A percentile compares a stretch with the other conserved stretches of the same genome.
Conservation (phyloP, 225 moss, liverwort and hornwort species). For the Pseudisothecium myosuroides region DNA sequence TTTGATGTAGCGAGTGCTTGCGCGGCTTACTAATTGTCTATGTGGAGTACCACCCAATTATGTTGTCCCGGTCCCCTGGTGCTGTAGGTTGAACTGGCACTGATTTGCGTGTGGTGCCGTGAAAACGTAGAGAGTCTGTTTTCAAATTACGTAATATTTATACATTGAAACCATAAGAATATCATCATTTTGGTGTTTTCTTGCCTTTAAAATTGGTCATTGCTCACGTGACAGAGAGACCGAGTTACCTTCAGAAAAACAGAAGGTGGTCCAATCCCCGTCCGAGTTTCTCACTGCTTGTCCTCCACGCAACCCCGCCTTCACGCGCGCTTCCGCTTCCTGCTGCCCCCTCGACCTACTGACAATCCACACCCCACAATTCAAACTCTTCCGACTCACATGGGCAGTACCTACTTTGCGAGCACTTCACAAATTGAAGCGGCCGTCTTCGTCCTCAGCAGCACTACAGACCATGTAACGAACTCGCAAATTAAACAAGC, state of each 20-base stretch:
- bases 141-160: neutral
- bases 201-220: neutral
- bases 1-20: neutral
- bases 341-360: neutral
- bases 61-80: neutral
- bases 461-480: neutral
- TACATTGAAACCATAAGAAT: neutral
- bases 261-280: neutral
- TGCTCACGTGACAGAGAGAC: neutral
- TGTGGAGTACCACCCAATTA: neutral
- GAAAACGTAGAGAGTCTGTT: neutral
- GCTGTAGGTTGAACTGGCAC: neutral
- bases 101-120: neutral
- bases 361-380: neutral
- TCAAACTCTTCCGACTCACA: neutral
- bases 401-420: neutral
- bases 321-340: neutral
- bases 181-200: neutral
- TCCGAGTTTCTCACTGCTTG: neutral
- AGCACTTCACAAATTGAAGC: neutral
- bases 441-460: neutral
- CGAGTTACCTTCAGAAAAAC: neutral
- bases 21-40: neutral
- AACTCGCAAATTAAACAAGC: neutral
- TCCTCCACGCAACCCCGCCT: neutral